Base-by-base conservation (phyloP, 495 filamentous ascomycete species). In the Penicillium paradoxum region DNA sequence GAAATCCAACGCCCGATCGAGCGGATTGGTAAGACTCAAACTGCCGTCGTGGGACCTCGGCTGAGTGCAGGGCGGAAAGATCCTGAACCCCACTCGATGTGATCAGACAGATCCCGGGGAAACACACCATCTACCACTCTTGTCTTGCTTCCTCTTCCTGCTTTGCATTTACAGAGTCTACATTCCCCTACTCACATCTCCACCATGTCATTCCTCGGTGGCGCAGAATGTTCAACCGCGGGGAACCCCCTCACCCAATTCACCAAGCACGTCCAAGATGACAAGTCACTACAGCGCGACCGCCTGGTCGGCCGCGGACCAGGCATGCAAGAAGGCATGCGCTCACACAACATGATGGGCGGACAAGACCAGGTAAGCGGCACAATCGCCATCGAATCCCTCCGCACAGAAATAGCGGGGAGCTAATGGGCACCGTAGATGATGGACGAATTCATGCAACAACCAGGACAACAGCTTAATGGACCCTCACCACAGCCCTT, bases 241-340 rank as follows among this genome's bases (percentile, higher is more conserved):
- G 90, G 85, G 62, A 98, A 97, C 71, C 95, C 95, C 49, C 85
- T 98, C 52, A 90, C 87, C 62, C 95, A 97, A 79, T 95, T 98
- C 67, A 86, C 88, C 25, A 98, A 97, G 68, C 89, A 95, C 66
- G 87, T 91, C 46, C 85, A 90, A 61, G 89, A 96, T 74, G 93
- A 97, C 75, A 96, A 91, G 73, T 90, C 87, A 24, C 79, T 96
- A 48, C 92, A 97, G 68, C 80, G 90, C 58, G 93, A 98, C 70
- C 78, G 93, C 34, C 75, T 97, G 53, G 84, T 85, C 32, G 88
- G 88, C 57, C 73, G 84, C 47, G 83, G 84, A 24, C 82, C 86
- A 1, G 77, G 76, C 21, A 62, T 84, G 71, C 80, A 83, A 63
- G 83, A 87, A 59, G 68, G 81, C 55, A 83, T 88, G 73, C 77